phyloP scores from a whole-genome alignment of 2,329 filamentous ascomycete species.

The Sphaerulina populicola region DNA sequence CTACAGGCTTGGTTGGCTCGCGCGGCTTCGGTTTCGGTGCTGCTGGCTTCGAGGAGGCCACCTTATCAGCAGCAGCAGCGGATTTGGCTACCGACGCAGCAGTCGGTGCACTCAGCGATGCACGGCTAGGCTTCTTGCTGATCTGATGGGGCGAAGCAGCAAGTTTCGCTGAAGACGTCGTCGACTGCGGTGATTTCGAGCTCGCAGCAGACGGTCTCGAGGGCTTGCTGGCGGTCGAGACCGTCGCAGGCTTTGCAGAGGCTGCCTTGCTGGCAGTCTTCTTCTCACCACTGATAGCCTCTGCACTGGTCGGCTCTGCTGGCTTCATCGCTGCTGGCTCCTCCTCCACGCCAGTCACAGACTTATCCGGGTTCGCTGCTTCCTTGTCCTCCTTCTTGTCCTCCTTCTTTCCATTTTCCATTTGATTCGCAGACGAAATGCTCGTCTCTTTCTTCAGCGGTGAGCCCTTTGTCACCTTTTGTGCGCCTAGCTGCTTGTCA shows the following conservation, averaged over 20 bases:
- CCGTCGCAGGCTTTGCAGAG: conserved; percentile 7
- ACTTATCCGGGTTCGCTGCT: conserved; percentile 41
- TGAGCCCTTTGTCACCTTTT: conserved; percentile 3
- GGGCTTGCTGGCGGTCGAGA: conserved; percentile 10
- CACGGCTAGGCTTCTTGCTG: conserved; percentile 29
- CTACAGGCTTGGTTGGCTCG: conserved; percentile 61
- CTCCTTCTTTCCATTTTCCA: conserved; percentile 23
- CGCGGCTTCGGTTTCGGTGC: conserved; percentile 43
- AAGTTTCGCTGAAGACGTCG: conserved; percentile 13
- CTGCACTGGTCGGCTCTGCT: conserved; percentile 34
- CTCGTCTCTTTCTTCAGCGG: background rate
- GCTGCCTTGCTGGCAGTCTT: conserved; percentile 31
- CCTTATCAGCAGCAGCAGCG: conserved; percentile 20
- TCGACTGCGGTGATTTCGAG: conserved; percentile 8
- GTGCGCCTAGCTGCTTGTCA: conserved; percentile 15
- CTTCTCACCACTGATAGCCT: conserved; percentile 34
- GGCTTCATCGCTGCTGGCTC: conserved; percentile 36
- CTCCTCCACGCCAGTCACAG: conserved; percentile 37
- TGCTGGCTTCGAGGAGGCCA: conserved; percentile 13
- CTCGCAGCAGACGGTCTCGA: conserved; percentile 12
- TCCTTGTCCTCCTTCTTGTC: conserved; percentile 36
- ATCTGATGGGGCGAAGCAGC: conserved; percentile 9
- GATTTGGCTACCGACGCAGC: conserved; percentile 29
- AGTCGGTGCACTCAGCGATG: conserved; percentile 31
- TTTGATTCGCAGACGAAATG: background rate